These are phyloP conservation scores for Trichoderma sp. DNA, from an alignment of 2,329 filamentous ascomycete species.

Conservation along the genomic window DNA sequence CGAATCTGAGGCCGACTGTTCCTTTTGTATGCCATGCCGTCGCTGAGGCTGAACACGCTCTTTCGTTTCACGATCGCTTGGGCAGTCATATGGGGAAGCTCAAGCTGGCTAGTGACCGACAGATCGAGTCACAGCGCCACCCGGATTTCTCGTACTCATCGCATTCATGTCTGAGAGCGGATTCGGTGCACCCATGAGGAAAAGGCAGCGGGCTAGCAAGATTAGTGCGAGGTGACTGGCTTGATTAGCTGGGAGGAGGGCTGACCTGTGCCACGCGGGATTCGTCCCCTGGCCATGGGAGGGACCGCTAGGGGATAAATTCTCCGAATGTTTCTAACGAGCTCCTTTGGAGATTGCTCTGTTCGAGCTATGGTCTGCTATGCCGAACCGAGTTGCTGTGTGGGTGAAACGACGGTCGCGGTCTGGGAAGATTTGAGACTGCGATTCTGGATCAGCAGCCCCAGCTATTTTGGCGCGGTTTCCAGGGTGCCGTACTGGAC, in stretches of 20 bases:
- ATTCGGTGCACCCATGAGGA: slow-evolving; percentile 6
- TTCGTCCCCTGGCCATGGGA: background rate
- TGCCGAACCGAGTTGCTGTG: background rate
- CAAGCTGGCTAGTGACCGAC: background rate
- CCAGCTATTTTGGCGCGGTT: too few relatives aligned
- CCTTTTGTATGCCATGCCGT: background rate
- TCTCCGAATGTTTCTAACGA: background rate
- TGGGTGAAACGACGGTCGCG: background rate
- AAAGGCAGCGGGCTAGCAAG: background rate
- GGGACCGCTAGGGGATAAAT: background rate
- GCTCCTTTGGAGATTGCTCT: background rate
- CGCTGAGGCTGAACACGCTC: background rate
- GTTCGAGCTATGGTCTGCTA: background rate
- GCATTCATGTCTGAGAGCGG: background rate
- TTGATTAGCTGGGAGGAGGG: background rate
- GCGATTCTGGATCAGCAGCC: background rate
- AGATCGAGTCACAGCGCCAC: background rate
- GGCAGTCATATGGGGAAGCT: background rate
- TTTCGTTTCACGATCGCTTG: background rate
- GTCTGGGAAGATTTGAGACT: background rate
- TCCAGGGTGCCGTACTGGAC: background rate
- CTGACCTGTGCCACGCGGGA: background rate
- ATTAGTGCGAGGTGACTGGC: background rate
- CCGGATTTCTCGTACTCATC: slow-evolving; percentile 11
- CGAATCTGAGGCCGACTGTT: background rate